These are phyloP conservation scores for Pueraria montana DNA, from an alignment of 306 rosid species.

Conservation along the genomic window DNA sequence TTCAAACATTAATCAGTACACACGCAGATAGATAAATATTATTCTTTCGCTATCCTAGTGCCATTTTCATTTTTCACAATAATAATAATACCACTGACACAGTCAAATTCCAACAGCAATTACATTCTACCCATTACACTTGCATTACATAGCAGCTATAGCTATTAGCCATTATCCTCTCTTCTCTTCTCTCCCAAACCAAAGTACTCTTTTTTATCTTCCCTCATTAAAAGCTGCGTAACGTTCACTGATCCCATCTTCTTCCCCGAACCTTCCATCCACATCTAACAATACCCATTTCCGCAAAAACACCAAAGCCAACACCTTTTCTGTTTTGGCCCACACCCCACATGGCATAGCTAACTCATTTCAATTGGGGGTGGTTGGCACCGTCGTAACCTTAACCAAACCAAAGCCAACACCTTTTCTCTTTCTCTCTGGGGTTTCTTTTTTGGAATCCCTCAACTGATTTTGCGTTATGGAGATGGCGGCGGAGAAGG, in stretches of 20 bases:
- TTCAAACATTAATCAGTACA: neutral
- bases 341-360: slow-evolving; percentile 33
- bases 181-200: neutral
- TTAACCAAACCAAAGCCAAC: neutral
- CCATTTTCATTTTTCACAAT: slow-evolving; percentile 3
- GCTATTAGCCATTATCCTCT: neutral
- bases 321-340: slow-evolving; percentile 29
- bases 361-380: slow-evolving; percentile 21
- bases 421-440: neutral
- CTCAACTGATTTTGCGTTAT: slow-evolving; percentile 7
- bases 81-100: neutral
- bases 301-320: slow-evolving; percentile 10
- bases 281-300: slow-evolving; percentile 36
- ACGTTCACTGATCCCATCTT: slow-evolving; percentile 36
- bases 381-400: neutral
- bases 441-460: neutral
- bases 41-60: neutral
- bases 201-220: neutral
- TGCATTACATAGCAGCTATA: neutral
- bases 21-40: neutral
- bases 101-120: slow-evolving; percentile 33
- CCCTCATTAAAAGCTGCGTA: slow-evolving; percentile 18
- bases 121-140: neutral
- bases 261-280: slow-evolving; percentile 51
- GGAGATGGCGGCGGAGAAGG: slow-evolving; percentile 53